These are phyloP conservation scores for Suhomyces sp. DNA, from an alignment of 805 yeast species.

Conservation along the genomic window DNA sequence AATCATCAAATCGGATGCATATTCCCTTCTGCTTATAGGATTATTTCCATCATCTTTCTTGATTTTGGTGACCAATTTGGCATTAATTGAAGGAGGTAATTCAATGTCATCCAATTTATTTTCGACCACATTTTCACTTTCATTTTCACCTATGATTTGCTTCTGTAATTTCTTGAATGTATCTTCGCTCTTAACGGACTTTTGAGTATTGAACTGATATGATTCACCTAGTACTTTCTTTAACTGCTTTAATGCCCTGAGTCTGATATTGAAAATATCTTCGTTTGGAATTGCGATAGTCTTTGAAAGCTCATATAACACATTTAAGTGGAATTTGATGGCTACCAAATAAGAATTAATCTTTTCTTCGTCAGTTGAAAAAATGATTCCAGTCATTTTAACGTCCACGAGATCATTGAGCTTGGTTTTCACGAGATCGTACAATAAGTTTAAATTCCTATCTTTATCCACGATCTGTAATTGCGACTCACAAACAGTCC, in stretches of 20 bases:
- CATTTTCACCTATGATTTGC: slow-evolving; percentile 17
- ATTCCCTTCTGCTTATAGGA: slow-evolving; percentile 7
- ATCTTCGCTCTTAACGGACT: slow-evolving; percentile 11
- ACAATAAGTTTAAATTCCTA: slow-evolving; percentile 13
- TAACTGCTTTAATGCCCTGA: slow-evolving; percentile 12
- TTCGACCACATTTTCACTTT: slow-evolving; percentile 7
- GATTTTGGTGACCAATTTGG: slow-evolving; percentile 24
- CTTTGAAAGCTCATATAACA: slow-evolving; percentile 17
- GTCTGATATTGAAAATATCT: neutral
- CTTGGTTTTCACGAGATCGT: slow-evolving; percentile 18
- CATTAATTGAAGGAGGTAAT: slow-evolving; percentile 39
- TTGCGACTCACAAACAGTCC: too few species aligned
- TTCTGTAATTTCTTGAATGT: slow-evolving; percentile 9
- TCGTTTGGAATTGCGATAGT: slow-evolving; percentile 3
- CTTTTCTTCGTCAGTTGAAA: slow-evolving; percentile 35
- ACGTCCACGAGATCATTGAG: slow-evolving; percentile 25
- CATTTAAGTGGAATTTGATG: slow-evolving; percentile 28
- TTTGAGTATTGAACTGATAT: slow-evolving; percentile 7
- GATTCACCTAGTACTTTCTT: slow-evolving; percentile 17
- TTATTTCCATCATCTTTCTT: neutral
- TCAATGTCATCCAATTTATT: slow-evolving; percentile 35
- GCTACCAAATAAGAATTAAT: slow-evolving; percentile 26
- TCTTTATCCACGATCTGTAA: too few species aligned
- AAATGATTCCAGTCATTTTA: slow-evolving; percentile 25
- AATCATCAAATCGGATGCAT: slow-evolving; percentile 15